Base-by-base conservation (phyloP, 345 rosid species). In the Lepidium didymum region DNA sequence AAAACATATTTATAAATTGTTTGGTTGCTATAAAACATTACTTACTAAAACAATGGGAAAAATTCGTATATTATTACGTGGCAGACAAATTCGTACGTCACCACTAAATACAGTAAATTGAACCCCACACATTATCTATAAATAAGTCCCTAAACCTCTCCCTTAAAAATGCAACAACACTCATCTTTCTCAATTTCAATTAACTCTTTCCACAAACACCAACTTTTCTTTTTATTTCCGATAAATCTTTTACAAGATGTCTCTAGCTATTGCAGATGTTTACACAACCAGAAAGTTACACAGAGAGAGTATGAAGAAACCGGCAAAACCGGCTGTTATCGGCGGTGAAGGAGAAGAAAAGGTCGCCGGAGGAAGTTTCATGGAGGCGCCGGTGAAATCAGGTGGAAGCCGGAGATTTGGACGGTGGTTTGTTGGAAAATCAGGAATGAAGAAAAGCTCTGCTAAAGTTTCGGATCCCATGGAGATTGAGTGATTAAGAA, bases 241-340 rank as follows among this genome's bases (percentile, higher is more conserved):
- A n/a, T n/a, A n/a, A n/a, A n/a, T n/a, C n/a, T n/a, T n/a, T 18
- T 53, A 21, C 55, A 62, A 51, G 35, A 73, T 73, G 77, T 73
- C 77, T 16, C 56, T 73, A 52, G 77, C 72, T 50, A 73, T 73
- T 12, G 77, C 77, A 34, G 72, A 73, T 0, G 49, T 66, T 50
- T 73, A 73, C 67, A 66, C 62, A 14, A 56, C 12, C 13, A 66
- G 77, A 49, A 73, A 73, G 67, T 25, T 58, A 15, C 67, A 73
- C 55, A 66, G 14, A 51, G 77, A 73, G 56, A 59, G 72, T 16
- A 73, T 73, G 77, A 73, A 66, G 67, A 73, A 66, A 52, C 62
- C 62, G 14, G 33, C 14, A 4, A n/a, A n/a, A n/a, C n/a, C n/a
- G n/a, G n/a, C n/a, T n/a, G 49, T 51, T 16, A 66, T 10, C 40